Evolutionary conservation across 805 yeast species (phyloP), one percentile per base, ranked within the genome.

Genomic region (Wickerhamomyces bovis): DNA sequence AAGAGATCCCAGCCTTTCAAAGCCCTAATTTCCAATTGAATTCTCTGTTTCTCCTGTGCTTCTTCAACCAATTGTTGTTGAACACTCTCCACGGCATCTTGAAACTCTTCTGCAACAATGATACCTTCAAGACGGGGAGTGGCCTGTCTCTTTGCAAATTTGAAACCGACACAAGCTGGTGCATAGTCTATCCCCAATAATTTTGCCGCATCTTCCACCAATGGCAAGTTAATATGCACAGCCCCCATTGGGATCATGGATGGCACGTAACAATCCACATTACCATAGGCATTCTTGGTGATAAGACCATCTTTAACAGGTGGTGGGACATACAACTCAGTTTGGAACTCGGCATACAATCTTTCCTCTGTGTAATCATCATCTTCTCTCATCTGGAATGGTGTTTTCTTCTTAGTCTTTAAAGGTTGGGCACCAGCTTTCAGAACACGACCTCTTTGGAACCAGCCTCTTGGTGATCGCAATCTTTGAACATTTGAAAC

Each of bases 191-290:
- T 73, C 0, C 76, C 79, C 11, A 90, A 56, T 1, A 80, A 59
- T 48, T 75, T 76, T 0, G 95, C 95, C 0, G 98, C 97, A 42
- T 71, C 72, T 35, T 76, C 79, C 0, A 85, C 79, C 47, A 73
- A 64, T 35, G 76, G 73, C 54, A 77, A 65, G 6, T 73, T 68
- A 6, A 89, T 66, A 45, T 87, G 76, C 11, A 69, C 75, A 9
- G 87, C 95, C 20, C 92, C 90, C 16, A 67, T 72, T 0, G 99
- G 99, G 2, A 92, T 67, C 98, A 92, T 92, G 39, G 79, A 69
- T 0, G 82, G 77, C 1, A 76, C 76, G 64, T 85, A 92, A 2
- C 89, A 65, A 56, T 92, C 98, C 43, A 92, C 77, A 52, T 92
- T 89, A 0, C 95, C 95, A 61, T 71, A 92, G 1, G 82, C 81